Base-by-base conservation (phyloP, 2,329 filamentous ascomycete species). In the Hymenoscyphus repandus region DNA sequence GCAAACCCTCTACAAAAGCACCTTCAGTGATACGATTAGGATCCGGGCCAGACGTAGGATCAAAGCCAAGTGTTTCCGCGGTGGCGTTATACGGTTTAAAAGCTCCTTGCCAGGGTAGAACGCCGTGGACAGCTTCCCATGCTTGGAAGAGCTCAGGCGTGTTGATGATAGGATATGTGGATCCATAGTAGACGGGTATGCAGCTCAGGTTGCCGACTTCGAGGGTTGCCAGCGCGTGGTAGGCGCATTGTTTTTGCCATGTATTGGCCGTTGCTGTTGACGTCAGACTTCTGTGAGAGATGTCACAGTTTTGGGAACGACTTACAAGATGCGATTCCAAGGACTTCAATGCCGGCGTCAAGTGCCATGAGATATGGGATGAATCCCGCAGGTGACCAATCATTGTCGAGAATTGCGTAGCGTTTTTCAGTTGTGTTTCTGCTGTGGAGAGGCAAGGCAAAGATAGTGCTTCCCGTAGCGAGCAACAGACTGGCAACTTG, bases 181-280 rank as follows among this genome's bases (percentile, higher is more conserved):
- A 59, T 10, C 74, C 74, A 27, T 71, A 66, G 53, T 72, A 68
- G 2, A 77, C 74, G 0, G 74, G 74, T 34, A 77, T 73, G 54
- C 74, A 77, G 41, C 63, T 66, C 1, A 77, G 58, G 45, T 71
- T 70, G 12, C 74, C 74, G 11, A 70, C 59, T 58, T 76, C 73
- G 0, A 78, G 66, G 2, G 69, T 71, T 2, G 73, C 72, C 1
- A 77, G 64, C 2, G 68, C 74, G 50, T 77, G 74, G 1, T 73
- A 62, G 20, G 71, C 72, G 10, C 60, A 64, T 55, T 76, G 73
- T 7, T 68, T 63, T 32, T 73, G 69, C 73, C 73, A 77, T 2
- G 68, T 68, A 51, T 77, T 69, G 32, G 68, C 66, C 2, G 73
- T 77, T 49, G 45, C 58, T 17, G 10, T 38, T 33, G 43, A 34